Evolutionary conservation across 2,329 filamentous ascomycete genomes (phyloP).

Genomic region (Talaromyces sp.): DNA sequence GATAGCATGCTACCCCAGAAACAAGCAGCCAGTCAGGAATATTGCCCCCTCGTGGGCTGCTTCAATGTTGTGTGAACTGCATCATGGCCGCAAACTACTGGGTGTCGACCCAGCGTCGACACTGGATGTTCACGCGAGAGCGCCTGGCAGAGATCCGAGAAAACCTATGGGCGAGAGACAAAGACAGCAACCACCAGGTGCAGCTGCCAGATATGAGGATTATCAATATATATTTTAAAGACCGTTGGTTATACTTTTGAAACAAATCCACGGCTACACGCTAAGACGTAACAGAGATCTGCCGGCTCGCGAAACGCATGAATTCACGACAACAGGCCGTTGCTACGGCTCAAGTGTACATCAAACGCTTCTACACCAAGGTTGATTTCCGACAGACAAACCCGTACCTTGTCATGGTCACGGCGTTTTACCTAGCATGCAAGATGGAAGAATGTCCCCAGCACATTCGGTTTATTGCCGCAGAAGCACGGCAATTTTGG

Average conservation of each 20-base stretch:
- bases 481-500: conserved; percentile 81
- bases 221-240: conserved; percentile 86
- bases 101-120: conserved; percentile 84
- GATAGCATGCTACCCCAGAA: not conserved
- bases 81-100: conserved; percentile 92
- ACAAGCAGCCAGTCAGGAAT: not conserved
- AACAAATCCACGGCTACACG: not conserved
- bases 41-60: not conserved
- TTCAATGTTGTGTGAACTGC: not conserved
- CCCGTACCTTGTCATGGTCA: conserved; percentile 87
- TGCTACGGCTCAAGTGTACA: conserved; percentile 89
- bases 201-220: conserved; percentile 77
- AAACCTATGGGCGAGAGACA: conserved; percentile 72
- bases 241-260: conserved; percentile 56
- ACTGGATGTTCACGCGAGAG: conserved; percentile 86
- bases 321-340: conserved; percentile 78
- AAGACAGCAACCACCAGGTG: conserved; percentile 69
- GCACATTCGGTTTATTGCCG: conserved; percentile 86
- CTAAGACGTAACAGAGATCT: conserved; percentile 72
- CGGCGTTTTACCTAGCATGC: conserved; percentile 88
- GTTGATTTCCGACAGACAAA: conserved; percentile 91
- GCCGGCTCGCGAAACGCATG: conserved; percentile 65
- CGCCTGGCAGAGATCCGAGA: conserved; percentile 71
- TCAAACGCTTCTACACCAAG: conserved; percentile 87
- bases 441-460: conserved; percentile 98